A percentile compares a stretch with the other conserved stretches of the same genome.
These are phyloP conservation scores for Penicillium polonicum DNA, from an alignment of 2,329 filamentous ascomycete species.

Conservation along the genomic window DNA sequence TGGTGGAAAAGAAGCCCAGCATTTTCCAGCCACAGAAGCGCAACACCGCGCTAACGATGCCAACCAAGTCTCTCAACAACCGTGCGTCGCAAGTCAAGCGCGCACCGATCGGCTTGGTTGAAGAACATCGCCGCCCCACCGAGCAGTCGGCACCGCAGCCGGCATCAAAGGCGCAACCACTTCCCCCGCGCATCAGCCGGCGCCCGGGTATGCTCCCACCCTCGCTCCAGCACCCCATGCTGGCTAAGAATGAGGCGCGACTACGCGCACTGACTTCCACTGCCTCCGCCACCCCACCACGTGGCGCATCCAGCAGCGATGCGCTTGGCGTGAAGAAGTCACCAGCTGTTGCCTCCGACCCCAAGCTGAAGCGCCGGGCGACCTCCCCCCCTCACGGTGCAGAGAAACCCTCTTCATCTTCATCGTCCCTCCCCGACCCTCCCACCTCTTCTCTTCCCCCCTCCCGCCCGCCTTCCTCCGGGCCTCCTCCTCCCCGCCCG, in stretches of 20 bases:
- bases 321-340: not conserved
- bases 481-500: conserved; percentile 18
- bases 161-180: conserved; percentile 7
- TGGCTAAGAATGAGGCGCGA: conserved; percentile 18
- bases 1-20: conserved; percentile 34
- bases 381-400: conserved; percentile 3
- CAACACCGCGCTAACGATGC: conserved; percentile 38
- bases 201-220: not conserved
- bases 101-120: conserved; percentile 44
- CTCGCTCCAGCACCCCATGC: conserved; percentile 7
- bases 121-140: conserved; percentile 38
- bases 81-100: conserved; percentile 39
- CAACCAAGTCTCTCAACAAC: conserved; percentile 43
- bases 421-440: not conserved
- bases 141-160: conserved; percentile 18
- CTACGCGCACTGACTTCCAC: conserved; percentile 26
- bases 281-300: not conserved
- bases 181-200: conserved; percentile 5
- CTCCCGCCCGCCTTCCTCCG: not conserved
- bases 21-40: conserved; percentile 39
- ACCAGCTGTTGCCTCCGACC: not conserved
- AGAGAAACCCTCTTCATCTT: not conserved
- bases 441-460: not conserved
- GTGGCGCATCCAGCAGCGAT: not conserved
- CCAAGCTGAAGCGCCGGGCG: conserved; percentile 14